These are phyloP conservation scores for Bipolaris victoriae DNA, from an alignment of 2,329 filamentous ascomycete genomes.

Conservation along the genomic window DNA sequence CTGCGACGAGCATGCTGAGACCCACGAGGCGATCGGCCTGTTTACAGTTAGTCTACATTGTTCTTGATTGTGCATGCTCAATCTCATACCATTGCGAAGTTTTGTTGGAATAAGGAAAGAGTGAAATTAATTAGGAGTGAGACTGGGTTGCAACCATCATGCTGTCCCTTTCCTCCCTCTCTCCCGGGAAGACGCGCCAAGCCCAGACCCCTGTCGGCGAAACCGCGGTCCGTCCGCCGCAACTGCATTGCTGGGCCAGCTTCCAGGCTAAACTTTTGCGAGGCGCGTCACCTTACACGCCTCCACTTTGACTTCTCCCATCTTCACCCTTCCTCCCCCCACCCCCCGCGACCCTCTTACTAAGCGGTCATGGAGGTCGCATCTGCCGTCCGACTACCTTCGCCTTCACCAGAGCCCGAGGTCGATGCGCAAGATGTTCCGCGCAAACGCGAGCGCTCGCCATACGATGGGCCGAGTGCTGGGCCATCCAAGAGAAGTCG, in stretches of 20 bases:
- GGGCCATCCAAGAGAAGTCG: conserved; percentile 49
- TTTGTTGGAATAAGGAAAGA: conserved; percentile 19
- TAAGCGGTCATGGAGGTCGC: conserved; percentile 44
- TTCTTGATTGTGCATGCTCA: neutral
- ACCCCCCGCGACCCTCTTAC: conserved; percentile 2
- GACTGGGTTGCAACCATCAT: conserved; percentile 21
- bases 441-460: conserved; percentile 63
- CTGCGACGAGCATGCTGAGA: conserved; percentile 76
- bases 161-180: conserved; percentile 22
- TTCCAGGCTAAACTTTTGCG: conserved; percentile 35
- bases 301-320: conserved; percentile 7
- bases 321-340: neutral
- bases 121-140: conserved; percentile 20
- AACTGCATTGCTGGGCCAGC: conserved; percentile 1
- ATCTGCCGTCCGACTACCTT: conserved; percentile 64
- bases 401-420: conserved; percentile 61
- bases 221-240: conserved; percentile 27
- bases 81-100: conserved; percentile 39
- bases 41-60: conserved; percentile 9
- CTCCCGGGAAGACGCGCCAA: conserved; percentile 15
- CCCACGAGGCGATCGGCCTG: conserved; percentile 90
- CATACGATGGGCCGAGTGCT: conserved; percentile 35
- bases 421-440: conserved; percentile 53
- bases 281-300: conserved; percentile 16
- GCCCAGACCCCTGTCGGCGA: conserved; percentile 23